These are phyloP conservation scores for Symbiodinium pilosum DNA, from an alignment of 73 alveolate genomes.

Conservation along the genomic window DNA sequence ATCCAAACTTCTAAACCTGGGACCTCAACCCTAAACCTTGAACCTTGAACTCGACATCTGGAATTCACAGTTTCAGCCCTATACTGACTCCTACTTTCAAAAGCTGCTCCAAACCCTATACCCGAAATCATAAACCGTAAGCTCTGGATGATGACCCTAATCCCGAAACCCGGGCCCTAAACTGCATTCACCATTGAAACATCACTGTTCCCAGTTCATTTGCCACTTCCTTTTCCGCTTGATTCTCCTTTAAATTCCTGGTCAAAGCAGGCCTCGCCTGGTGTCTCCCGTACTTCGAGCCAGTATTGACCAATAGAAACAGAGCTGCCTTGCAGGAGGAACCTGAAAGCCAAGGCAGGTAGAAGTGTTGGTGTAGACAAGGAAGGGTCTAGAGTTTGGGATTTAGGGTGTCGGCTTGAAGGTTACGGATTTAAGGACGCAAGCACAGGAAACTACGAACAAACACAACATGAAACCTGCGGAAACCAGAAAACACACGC, in stretches of 20 bases:
- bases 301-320: slow-evolving; percentile 35
- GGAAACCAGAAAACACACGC: too few relatives aligned
- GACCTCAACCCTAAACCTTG: neutral
- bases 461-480: too few relatives aligned
- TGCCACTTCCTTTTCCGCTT: too few relatives aligned
- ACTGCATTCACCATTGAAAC: too few relatives aligned
- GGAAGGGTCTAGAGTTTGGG: neutral
- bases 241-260: too few relatives aligned
- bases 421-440: neutral
- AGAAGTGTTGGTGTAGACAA: too few relatives aligned
- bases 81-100: too few relatives aligned
- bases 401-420: neutral
- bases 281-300: slow-evolving; percentile 59
- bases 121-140: neutral
- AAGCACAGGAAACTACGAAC: too few relatives aligned
- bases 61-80: neutral
- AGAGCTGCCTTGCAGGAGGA: slow-evolving; percentile 37
- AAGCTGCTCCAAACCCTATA: too few relatives aligned
- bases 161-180: neutral
- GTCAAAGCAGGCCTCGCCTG: too few relatives aligned
- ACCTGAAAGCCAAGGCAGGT: slow-evolving; percentile 23
- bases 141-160: neutral
- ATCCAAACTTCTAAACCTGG: neutral
- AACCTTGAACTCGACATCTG: neutral
- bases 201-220: too few relatives aligned